Evolutionary conservation across 768 basidiomycete genomes (phyloP).

Genomic region (Rhodotorula diobovata): DNA sequence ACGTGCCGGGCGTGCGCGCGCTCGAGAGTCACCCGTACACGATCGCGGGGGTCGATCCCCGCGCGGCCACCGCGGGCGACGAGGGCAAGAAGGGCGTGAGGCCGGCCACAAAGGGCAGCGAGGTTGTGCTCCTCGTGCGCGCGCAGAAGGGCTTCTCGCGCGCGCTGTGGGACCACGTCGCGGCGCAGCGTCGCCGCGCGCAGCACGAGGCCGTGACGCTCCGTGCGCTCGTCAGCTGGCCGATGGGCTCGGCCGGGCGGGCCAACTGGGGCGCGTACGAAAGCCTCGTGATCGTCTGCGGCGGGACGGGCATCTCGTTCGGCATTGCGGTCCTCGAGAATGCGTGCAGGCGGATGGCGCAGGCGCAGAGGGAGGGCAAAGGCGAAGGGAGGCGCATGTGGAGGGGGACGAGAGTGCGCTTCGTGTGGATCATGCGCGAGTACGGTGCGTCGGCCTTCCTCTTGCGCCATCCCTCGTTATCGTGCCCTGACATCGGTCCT

Average conservation of each 20-base stretch:
- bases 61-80: conserved; percentile 9
- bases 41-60: conserved; percentile 56
- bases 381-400: too few relatives aligned
- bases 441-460: conserved; percentile 53
- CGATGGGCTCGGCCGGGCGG: conserved; percentile 63
- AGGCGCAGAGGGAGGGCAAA: conserved; percentile 45
- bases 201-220: conserved; percentile 54
- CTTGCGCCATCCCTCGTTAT: rapidly evolving
- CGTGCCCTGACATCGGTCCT: not conserved
- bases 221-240: conserved; percentile 62
- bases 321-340: conserved; percentile 64
- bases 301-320: conserved; percentile 72
- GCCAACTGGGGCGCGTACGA: conserved; percentile 60
- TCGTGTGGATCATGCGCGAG: conserved; percentile 73
- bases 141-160: conserved; percentile 67
- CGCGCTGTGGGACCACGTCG: conserved; percentile 60
- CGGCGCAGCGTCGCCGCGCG: conserved; percentile 45
- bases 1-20: conserved; percentile 60
- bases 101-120: conserved; percentile 51
- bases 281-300: conserved; percentile 61
- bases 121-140: conserved; percentile 64
- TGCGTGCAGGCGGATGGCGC: conserved; percentile 36
- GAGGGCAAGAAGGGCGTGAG: conserved; percentile 12
- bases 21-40: conserved; percentile 71
- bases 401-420: conserved; percentile 59